Conservation (phyloP, 352 stramenopile genomes). For the Pythium guiyangense region DNA sequence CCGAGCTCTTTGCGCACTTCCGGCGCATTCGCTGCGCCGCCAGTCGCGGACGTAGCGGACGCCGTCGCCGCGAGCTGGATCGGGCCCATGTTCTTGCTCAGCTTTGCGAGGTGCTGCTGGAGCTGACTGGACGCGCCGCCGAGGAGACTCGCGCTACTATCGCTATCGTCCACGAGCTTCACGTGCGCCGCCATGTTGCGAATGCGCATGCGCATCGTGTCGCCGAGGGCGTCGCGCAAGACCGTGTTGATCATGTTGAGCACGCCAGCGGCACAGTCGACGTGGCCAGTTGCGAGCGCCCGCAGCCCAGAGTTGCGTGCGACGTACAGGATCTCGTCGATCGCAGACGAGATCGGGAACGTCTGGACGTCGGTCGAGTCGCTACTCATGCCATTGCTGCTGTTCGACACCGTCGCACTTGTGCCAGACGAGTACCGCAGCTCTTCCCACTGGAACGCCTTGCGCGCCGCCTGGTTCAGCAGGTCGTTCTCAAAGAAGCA, state of each 20-base stretch:
- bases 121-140: conserved; percentile 59
- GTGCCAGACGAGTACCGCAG: conserved; percentile 50
- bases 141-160: conserved; percentile 33
- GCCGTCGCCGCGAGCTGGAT: conserved; percentile 23
- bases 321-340: conserved; percentile 89
- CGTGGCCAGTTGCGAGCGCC: conserved; percentile 77
- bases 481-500: conserved; percentile 85
- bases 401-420: neutral
- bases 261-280: conserved; percentile 75
- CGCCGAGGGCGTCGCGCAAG: conserved; percentile 67
- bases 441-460: conserved; percentile 87
- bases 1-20: conserved; percentile 57
- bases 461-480: conserved; percentile 64
- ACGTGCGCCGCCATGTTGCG: conserved; percentile 62
- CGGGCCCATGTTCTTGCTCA: conserved; percentile 77
- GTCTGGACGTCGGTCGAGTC: conserved; percentile 23
- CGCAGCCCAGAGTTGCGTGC: conserved; percentile 73
- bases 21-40: conserved; percentile 9
- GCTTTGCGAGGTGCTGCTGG: conserved; percentile 80
- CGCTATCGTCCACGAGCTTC: conserved; percentile 59
- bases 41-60: conserved; percentile 6
- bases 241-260: conserved; percentile 87
- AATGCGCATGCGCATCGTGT: conserved; percentile 77
- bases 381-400: neutral
- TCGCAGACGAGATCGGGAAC: conserved; percentile 76